Evolutionary conservation across 1,284 basidiomycete genomes (phyloP).

Genomic region (Waitea zeae): DNA sequence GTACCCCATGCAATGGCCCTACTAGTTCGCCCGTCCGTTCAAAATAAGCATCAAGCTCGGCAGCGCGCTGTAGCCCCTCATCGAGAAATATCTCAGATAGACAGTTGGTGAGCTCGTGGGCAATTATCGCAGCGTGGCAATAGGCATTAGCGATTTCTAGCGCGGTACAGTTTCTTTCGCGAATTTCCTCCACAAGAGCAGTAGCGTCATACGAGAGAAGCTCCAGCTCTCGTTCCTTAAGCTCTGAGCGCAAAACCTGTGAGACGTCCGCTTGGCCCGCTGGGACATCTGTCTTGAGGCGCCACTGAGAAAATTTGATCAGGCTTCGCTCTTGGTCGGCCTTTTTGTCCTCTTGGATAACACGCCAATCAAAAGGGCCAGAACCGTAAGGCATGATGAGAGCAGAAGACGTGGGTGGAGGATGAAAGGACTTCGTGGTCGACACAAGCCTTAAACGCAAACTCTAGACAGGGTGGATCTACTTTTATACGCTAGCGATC

Average conservation of each 20-base stretch:
- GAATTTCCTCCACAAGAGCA: conserved; percentile 13
- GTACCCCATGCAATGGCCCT: conserved; percentile 44
- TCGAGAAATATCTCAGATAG: conserved; percentile 37
- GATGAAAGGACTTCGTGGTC: too few relatives aligned
- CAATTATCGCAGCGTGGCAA: conserved; percentile 18
- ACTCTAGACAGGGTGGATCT: too few relatives aligned
- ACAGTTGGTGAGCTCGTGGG: conserved; percentile 29
- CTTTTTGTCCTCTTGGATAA: conserved; percentile 12
- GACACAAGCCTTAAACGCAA: too few relatives aligned
- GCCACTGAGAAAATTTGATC: conserved; percentile 14
- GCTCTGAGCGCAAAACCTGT: conserved; percentile 11
- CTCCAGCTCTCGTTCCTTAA: conserved; percentile 15
- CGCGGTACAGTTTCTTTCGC: conserved; percentile 15
- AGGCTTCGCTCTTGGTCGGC: conserved; percentile 15
- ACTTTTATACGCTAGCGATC: too few relatives aligned
- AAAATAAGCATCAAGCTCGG: conserved; percentile 29
- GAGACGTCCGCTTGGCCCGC: conserved; percentile 14
- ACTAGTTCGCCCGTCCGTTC: conserved; percentile 26
- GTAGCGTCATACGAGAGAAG: conserved; percentile 19
- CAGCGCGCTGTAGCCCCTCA: conserved; percentile 31
- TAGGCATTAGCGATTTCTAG: conserved; percentile 17
- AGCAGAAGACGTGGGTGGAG: too few relatives aligned
- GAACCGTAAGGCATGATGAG: too few relatives aligned
- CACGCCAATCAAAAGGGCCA: conserved; percentile 9
- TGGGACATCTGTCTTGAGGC: conserved; percentile 10